Evolutionary conservation across 2,329 filamentous ascomycete genomes (phyloP).

Genomic region (Penicillium sp.): DNA sequence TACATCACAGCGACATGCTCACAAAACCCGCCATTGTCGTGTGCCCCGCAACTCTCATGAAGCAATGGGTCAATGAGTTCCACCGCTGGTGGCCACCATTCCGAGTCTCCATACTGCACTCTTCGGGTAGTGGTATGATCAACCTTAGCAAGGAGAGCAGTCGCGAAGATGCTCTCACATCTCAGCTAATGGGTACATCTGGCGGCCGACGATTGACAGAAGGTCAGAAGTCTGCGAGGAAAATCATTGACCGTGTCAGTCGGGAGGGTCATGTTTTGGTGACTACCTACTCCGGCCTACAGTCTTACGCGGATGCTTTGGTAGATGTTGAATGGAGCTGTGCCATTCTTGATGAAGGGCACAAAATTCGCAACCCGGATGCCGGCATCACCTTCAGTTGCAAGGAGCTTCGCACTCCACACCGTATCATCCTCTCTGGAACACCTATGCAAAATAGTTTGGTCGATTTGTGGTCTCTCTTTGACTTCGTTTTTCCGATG

Average conservation of each 20-base stretch:
- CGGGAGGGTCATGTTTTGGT: conserved; percentile 89
- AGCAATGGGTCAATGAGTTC: conserved; percentile 98
- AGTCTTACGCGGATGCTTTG: conserved; percentile 83
- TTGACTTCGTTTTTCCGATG: conserved; percentile 98
- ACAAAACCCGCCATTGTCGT: conserved; percentile 87
- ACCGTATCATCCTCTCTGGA: conserved; percentile 90
- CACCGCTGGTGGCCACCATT: conserved; percentile 99
- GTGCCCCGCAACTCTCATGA: conserved; percentile 90
- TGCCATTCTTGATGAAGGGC: conserved; percentile 92
- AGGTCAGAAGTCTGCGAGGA: conserved; percentile 72
- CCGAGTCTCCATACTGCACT: conserved; percentile 91
- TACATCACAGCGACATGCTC: conserved; percentile 89
- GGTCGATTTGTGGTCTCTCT: conserved; percentile 92
- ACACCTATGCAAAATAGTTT: conserved; percentile 98
- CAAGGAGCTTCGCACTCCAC: conserved; percentile 88
- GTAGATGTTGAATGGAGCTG: conserved; percentile 89
- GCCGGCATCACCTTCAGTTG: conserved; percentile 92
- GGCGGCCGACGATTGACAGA: conserved; percentile 46
- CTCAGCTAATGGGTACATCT: conserved; percentile 56
- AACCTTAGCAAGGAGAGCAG: conserved; percentile 68
- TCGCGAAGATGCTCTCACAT: conserved; percentile 67
- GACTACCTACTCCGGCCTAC: conserved; percentile 94
- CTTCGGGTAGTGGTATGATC: conserved; percentile 95
- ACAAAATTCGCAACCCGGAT: conserved; percentile 97
- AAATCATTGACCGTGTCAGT: conserved; percentile 80